Evolutionary conservation across 768 basidiomycete species (phyloP), one percentile per base, ranked within the genome.

Genomic region (Hygrocybe coccinea): DNA sequence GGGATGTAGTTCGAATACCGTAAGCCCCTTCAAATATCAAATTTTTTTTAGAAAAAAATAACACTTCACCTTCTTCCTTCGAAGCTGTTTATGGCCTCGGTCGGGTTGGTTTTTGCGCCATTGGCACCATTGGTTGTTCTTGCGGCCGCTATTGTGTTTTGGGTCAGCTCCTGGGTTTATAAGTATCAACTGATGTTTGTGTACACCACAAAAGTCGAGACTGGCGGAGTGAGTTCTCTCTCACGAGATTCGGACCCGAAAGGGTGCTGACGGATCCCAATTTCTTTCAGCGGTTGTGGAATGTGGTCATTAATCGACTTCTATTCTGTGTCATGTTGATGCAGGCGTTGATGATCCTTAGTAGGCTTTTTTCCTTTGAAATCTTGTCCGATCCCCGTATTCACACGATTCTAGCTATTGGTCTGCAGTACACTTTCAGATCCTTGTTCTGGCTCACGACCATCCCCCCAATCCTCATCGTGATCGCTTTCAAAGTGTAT

Each of bases 181-280:
- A 99, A 98, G 73, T 98, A 98, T 65, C 89, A 95, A 74, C 76
- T 97, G 49, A 93, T 97, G 85, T 98, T 95, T 69, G 91, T 95
- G 55, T 95, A 81, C 66, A 74, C 91, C 47, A 85, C 93, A 5
- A 85, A 85, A 59, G 89, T 93, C 12, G 97, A 99, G 71, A 91
- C 87, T 50, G 97, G 95, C 56, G 97, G 97, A 33, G 90, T 92
- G 69, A 60, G 89, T 81, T 54, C 12, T 49, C 50, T 37, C 1
- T 39, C 56, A 14, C 45, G 9, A 41, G 4, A 48, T 14, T 25
- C 45, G 36, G 45, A 52, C 33, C 52, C 55, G 34, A 62, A 44
- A 14, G n/a, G n/a, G n/a, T n/a, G n/a, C n/a, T n/a, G n/a, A 47
- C 58, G 17, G 14, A 44, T 48, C 34, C 52, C 52, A 50, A 8